phyloP scores from a whole-genome alignment of 192 early-diverging fungal genomes.

The Jimgerdemannia lactiflua region DNA sequence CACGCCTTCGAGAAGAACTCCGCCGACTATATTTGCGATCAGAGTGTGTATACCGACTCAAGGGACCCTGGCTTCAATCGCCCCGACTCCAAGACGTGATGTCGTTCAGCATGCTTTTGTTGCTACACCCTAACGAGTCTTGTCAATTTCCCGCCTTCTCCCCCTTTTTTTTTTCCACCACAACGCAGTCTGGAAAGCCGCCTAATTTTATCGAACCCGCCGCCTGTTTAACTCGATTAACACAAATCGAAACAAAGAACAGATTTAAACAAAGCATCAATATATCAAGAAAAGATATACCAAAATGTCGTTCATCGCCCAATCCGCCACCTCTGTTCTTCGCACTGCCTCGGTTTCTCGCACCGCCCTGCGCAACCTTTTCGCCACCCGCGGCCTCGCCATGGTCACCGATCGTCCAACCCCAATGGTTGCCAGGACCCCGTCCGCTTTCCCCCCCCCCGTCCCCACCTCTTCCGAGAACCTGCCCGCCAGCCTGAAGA shows the following conservation, averaged over 20 bases:
- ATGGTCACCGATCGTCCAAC: slow-evolving; percentile 56
- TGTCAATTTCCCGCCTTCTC: slow-evolving; percentile 27
- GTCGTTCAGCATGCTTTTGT: no score
- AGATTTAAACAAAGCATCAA: no score
- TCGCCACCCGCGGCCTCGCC: slow-evolving; percentile 32
- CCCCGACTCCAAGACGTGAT: no score
- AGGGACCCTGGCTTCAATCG: no score
- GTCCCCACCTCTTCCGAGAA: slow-evolving; percentile 28
- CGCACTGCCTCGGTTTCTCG: slow-evolving; percentile 2
- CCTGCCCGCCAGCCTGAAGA: slow-evolving; percentile 64
- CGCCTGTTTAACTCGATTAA: slow-evolving; percentile 2
- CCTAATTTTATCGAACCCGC: background rate
- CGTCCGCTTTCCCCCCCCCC: slow-evolving; percentile 26
- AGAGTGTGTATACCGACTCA: slow-evolving; percentile 44
- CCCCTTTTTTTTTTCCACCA: slow-evolving; percentile 2
- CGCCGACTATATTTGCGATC: slow-evolving; percentile 90
- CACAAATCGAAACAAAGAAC: slow-evolving; percentile 3
- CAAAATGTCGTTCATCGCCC: slow-evolving; percentile 21
- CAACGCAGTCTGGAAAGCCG: slow-evolving; percentile 22
- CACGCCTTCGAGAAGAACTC: slow-evolving; percentile 86
- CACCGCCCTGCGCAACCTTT: background rate
- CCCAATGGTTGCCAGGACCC: slow-evolving; percentile 26
- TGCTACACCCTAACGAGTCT: background rate
- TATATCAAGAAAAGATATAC: background rate
- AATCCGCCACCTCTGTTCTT: slow-evolving; percentile 7